A percentile compares a stretch with the other conserved stretches of the same genome.
phyloP scores from a whole-genome alignment of 441 rosid genomes.

The Manihot esculenta region DNA sequence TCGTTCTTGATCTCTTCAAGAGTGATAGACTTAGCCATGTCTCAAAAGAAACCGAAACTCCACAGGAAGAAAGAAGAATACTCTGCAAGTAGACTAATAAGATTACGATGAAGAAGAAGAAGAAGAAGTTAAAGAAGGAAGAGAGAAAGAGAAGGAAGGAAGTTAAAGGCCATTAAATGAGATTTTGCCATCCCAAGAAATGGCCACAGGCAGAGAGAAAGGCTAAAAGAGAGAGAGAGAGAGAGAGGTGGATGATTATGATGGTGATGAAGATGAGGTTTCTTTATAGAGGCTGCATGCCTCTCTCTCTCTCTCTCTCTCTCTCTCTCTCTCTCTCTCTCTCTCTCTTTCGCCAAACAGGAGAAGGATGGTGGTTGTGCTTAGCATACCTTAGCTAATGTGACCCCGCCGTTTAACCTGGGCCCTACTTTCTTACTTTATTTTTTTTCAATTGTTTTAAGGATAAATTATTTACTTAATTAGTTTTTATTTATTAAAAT shows the following conservation, averaged over 20 bases:
- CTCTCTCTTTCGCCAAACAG: too few species aligned
- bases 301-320: constrained; percentile 3
- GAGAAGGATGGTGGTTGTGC: neutral
- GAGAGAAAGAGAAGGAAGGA: neutral
- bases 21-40: constrained; percentile 28
- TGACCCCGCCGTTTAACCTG: constrained; percentile 12
- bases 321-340: neutral
- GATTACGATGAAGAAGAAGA: too few species aligned
- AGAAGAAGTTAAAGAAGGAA: neutral
- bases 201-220: neutral
- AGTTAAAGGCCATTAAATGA: constrained; percentile 26
- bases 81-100: too few species aligned
- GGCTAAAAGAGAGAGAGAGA: neutral
- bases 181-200: constrained; percentile 33
- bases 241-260: neutral
- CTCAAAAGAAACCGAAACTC: neutral
- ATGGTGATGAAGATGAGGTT: neutral
- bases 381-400: too few species aligned
- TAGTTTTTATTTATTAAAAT: too few species aligned
- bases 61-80: neutral
- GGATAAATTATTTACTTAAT: too few species aligned
- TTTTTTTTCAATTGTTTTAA: neutral
- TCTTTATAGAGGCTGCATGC: neutral
- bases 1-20: constrained; percentile 64
- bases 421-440: neutral